Percentiles rank a stretch among this genome's conserved stretches.
phyloP scores from a whole-genome alignment of 2,329 filamentous ascomycete genomes.

The Verticillium albo-atrum region DNA sequence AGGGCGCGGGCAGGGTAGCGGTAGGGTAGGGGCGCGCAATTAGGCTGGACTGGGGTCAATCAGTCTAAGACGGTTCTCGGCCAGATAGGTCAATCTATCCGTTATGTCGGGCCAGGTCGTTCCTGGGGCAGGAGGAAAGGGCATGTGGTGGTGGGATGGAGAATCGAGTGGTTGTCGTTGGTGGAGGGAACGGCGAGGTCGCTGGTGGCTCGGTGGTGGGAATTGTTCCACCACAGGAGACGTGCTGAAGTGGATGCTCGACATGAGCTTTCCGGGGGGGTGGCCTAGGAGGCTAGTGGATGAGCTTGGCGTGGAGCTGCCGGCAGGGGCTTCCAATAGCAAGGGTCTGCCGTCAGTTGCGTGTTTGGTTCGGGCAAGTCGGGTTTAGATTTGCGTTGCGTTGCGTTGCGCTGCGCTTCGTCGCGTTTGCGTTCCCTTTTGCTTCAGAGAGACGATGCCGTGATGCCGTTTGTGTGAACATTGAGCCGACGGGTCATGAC shows the following conservation, averaged over 20 bases:
- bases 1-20: too few relatives aligned
- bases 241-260: constrained; percentile 9
- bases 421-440: too few relatives aligned
- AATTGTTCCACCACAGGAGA: constrained; percentile 16
- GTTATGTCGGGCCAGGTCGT: background rate
- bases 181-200: constrained; percentile 13
- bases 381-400: background rate
- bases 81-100: background rate
- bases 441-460: background rate
- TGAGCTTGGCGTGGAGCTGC: constrained; percentile 11
- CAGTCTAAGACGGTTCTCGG: background rate
- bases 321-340: background rate
- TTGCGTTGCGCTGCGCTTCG: background rate
- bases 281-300: background rate
- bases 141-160: constrained; percentile 4
- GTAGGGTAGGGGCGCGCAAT: background rate
- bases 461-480: background rate
- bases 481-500: background rate
- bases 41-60: background rate
- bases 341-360: background rate
- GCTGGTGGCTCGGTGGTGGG: constrained; percentile 5
- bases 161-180: constrained; percentile 11
- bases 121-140: background rate
- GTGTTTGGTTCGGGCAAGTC: background rate
- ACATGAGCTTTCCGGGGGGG: constrained; percentile 6